These are phyloP conservation scores for Saitozyma podzolica DNA, from an alignment of 768 basidiomycete genomes.

Conservation along the genomic window DNA sequence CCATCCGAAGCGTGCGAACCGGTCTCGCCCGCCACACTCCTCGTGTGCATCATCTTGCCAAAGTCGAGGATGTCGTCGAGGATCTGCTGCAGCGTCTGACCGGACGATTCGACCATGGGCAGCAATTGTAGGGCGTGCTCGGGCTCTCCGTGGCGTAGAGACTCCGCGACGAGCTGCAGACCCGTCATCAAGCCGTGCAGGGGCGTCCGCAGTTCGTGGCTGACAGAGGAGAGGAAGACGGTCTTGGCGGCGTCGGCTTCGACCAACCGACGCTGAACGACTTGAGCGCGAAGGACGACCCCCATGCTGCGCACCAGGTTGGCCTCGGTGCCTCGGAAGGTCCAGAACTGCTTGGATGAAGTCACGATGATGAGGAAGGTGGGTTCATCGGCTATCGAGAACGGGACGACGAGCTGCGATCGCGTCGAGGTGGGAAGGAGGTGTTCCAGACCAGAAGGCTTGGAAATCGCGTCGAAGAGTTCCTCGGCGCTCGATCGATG, in stretches of 20 bases:
- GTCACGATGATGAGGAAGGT: slow-evolving; percentile 28
- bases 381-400: slow-evolving; percentile 25
- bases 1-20: no score
- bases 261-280: slow-evolving; percentile 20
- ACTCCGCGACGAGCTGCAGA: slow-evolving; percentile 24
- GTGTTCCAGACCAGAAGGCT: slow-evolving; percentile 24
- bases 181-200: slow-evolving; percentile 40
- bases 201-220: slow-evolving; percentile 44
- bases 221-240: slow-evolving; percentile 39
- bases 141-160: slow-evolving; percentile 4
- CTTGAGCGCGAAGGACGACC: slow-evolving; percentile 26
- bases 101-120: slow-evolving; percentile 25
- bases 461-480: background rate
- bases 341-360: slow-evolving; percentile 1
- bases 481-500: no score
- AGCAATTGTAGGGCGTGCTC: slow-evolving; percentile 10
- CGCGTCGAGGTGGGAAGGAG: slow-evolving; percentile 16
- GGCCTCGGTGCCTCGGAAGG: slow-evolving; percentile 16
- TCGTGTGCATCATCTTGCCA: slow-evolving; percentile 7
- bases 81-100: slow-evolving; percentile 27
- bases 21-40: no score
- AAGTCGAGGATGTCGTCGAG: slow-evolving; percentile 40
- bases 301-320: slow-evolving; percentile 30
- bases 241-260: slow-evolving; percentile 39
- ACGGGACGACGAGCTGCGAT: slow-evolving; percentile 23